Base-by-base conservation (phyloP, 306 rosid species). In the Vigna angularis region DNA sequence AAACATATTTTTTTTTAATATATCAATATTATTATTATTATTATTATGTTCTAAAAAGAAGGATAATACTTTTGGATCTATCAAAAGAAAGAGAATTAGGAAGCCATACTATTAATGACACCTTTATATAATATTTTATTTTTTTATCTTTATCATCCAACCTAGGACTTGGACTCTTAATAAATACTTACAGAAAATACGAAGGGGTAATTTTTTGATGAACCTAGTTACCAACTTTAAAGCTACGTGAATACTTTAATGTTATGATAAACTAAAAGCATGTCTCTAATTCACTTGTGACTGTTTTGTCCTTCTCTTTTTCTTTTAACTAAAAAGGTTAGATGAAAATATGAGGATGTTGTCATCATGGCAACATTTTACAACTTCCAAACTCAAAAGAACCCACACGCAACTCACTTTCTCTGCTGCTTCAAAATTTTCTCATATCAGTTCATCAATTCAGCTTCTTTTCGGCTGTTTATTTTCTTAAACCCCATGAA, bases 321-420 rank as follows among this genome's bases (percentile, higher is more conserved):
- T 42, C 70, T 38, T 20, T 3, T 66, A 10, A 68, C 1, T 40
- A 69, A 61, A 61, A 62, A 45, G 51, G 53, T 47, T 53, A 66
- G 38, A 47, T 12, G 13, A 3, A 48, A 50, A 45, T 18, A 20
- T 10, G 17, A 74, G 55, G 80, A 81, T 85, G 84, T 85, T 73
- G 81, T 78, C 84, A 83, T 88, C 34, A 56, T 74, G 81, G 52
- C 80, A 77, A 85, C 87, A 85, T 64, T 62, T 42, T 69, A 62
- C 76, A 72, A 48, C 47, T 9, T 78, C 72, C 48, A n/a, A 82
- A 74, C 67, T 63, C 61, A 9, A 74, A 28, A 30, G 15, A 53
- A 6, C 34, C 47, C 53, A 57, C 78, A 68, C 10, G 28, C 48
- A 63, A 71, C 74, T 79, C 62, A 45, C 61, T 63, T 69, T 83